Conservation (phyloP, 805 yeast genomes). For the Saccharomycopsis sp. region DNA sequence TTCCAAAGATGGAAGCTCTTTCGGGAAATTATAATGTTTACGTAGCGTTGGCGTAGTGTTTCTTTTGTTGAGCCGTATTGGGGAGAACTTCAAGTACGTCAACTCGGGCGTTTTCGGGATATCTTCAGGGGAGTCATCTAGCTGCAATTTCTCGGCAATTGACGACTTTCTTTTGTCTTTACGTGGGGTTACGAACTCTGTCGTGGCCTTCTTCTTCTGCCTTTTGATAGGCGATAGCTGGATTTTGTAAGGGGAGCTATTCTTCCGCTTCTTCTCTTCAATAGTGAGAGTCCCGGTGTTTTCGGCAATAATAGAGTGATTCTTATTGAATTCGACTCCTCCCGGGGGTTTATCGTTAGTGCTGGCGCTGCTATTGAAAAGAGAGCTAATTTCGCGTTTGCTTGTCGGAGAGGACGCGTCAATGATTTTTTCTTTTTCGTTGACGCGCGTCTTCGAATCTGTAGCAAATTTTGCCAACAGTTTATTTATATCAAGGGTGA, state of each 20-base stretch:
- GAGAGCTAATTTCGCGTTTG: constrained; percentile 8
- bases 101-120: constrained; percentile 21
- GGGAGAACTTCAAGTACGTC: constrained; percentile 20
- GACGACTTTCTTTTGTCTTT: constrained; percentile 7
- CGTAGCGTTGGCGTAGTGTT: not conserved
- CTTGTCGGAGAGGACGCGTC: constrained; percentile 9
- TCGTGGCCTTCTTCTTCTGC: not conserved
- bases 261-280: not conserved
- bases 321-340: constrained; percentile 6
- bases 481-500: constrained; percentile 3
- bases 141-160: constrained; percentile 12
- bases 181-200: constrained; percentile 3
- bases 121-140: constrained; percentile 21
- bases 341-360: not conserved
- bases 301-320: constrained; percentile 19
- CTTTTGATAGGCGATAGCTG: constrained; percentile 13
- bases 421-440: not conserved
- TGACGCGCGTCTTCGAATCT: not conserved
- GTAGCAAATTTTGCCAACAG: constrained; percentile 4
- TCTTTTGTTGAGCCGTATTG: constrained; percentile 11
- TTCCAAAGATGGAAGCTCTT: constrained; percentile 4
- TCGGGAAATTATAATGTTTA: constrained; percentile 1
- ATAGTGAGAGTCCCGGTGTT: constrained; percentile 15
- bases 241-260: constrained; percentile 10
- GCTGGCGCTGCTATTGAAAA: constrained; percentile 7